Conservation (phyloP, 2,329 filamentous ascomycete genomes). For the Pseudopithomyces chartarum region DNA sequence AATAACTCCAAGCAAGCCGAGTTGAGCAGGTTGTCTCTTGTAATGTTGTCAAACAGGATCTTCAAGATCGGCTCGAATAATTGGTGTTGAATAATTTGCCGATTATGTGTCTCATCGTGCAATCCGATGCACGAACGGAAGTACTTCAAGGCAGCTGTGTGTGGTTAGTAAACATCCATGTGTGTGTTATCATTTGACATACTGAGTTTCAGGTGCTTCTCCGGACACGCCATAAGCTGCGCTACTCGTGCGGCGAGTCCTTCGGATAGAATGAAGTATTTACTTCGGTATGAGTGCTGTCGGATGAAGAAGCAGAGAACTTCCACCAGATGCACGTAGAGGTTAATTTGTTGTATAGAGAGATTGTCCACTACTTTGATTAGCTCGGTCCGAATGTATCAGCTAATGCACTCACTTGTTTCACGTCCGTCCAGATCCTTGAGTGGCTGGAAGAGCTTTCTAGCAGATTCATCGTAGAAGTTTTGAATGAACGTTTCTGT, state of each 20-base stretch:
- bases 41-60: slow-evolving; percentile 82
- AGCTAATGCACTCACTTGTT: slow-evolving; percentile 48
- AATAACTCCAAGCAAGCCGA: slow-evolving; percentile 95
- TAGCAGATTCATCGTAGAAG: slow-evolving; percentile 88
- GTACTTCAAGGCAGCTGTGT: slow-evolving; percentile 83
- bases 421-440: slow-evolving; percentile 74
- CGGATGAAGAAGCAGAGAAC: slow-evolving; percentile 93
- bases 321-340: slow-evolving; percentile 90
- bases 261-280: slow-evolving; percentile 83
- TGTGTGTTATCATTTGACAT: slow-evolving; percentile 45
- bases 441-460: slow-evolving; percentile 83
- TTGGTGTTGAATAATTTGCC: slow-evolving; percentile 79
- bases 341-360: slow-evolving; percentile 80
- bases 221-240: slow-evolving; percentile 78
- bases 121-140: slow-evolving; percentile 85
- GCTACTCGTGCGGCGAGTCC: slow-evolving; percentile 78
- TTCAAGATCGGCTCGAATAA: slow-evolving; percentile 84
- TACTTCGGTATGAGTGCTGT: slow-evolving; percentile 83
- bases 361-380: slow-evolving; percentile 69
- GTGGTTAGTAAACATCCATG: slow-evolving; percentile 21
- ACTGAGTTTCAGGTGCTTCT: slow-evolving; percentile 94
- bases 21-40: slow-evolving; percentile 89
- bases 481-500: slow-evolving; percentile 84
- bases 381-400: slow-evolving; percentile 14
- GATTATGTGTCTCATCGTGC: slow-evolving; percentile 89